phyloP scores from a whole-genome alignment of 352 stramenopile genomes.

The Phytophthora pluvialis region DNA sequence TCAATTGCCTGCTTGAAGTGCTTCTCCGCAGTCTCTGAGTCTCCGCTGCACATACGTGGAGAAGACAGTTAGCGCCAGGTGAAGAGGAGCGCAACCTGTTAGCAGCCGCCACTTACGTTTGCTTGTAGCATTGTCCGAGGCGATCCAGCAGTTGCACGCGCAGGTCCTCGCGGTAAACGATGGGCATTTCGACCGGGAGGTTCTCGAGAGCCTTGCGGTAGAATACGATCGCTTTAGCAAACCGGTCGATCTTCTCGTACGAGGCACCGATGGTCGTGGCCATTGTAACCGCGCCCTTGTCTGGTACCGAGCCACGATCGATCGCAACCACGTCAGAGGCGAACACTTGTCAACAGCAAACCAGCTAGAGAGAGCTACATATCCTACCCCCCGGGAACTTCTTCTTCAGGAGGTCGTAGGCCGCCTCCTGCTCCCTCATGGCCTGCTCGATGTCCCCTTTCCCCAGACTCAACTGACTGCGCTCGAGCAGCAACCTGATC shows the following conservation, averaged over 20 bases:
- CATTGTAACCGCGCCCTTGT: constrained; percentile 66
- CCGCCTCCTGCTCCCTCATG: constrained; percentile 15
- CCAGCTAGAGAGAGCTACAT: neutral
- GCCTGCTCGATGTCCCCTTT: constrained; percentile 22
- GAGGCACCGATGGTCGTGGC: constrained; percentile 63
- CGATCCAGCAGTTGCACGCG: constrained; percentile 62
- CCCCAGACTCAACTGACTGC: constrained; percentile 19
- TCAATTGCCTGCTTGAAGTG: constrained; percentile 34
- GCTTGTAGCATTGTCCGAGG: constrained; percentile 73
- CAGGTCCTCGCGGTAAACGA: constrained; percentile 33
- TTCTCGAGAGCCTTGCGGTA: constrained; percentile 62
- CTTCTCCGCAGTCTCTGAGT: constrained; percentile 19
- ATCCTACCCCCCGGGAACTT: constrained; percentile 28
- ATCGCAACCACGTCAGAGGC: neutral
- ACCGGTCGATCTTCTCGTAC: constrained; percentile 59
- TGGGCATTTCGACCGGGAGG: constrained; percentile 17
- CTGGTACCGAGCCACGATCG: constrained; percentile 23
- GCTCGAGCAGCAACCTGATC: constrained; percentile 19
- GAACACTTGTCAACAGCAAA: neutral
- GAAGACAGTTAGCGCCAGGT: too few relatives aligned
- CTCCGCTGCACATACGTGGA: constrained; percentile 2
- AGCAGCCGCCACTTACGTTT: constrained; percentile 23
- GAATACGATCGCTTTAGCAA: constrained; percentile 47
- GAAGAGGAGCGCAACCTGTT: neutral
- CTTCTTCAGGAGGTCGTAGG: constrained; percentile 20